phyloP scores from a whole-genome alignment of 2,329 filamentous ascomycete species.

The Ophiostoma pallidulum region DNA sequence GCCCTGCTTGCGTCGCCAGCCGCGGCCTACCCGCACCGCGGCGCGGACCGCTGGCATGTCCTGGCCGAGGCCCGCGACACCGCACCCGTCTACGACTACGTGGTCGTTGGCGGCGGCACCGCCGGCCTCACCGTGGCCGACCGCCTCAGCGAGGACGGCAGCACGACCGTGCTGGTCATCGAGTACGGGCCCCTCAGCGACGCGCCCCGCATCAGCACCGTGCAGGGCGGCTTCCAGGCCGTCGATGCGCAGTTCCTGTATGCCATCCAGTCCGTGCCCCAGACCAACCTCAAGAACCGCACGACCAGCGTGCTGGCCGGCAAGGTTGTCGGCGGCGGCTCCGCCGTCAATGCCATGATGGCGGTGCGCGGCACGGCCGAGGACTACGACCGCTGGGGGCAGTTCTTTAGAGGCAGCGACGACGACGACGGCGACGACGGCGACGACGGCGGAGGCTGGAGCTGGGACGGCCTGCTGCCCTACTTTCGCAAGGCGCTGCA shows the following conservation, averaged over 20 bases:
- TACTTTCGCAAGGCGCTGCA: constrained; percentile 26
- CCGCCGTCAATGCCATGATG: constrained; percentile 29
- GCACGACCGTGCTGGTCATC: constrained; percentile 17
- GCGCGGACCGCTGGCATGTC: constrained; percentile 1
- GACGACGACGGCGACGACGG: background rate
- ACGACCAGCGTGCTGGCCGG: constrained; percentile 18
- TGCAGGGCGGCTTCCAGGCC: constrained; percentile 15
- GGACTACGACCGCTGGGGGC: constrained; percentile 27
- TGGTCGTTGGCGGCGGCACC: constrained; percentile 19
- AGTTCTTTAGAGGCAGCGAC: constrained; percentile 19
- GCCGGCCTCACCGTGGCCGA: constrained; percentile 18
- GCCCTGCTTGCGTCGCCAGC: background rate
- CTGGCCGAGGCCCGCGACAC: background rate
- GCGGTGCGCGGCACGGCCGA: constrained; percentile 25
- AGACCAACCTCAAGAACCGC: constrained; percentile 20
- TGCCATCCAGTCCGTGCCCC: constrained; percentile 22
- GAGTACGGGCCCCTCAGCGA: constrained; percentile 18
- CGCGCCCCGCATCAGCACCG: constrained; percentile 16
- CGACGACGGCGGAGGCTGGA: constrained; percentile 14
- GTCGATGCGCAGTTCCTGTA: constrained; percentile 18
- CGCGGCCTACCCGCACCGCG: background rate
- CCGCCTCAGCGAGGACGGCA: constrained; percentile 18
- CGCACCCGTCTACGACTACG: constrained; percentile 16
- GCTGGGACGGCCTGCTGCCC: constrained; percentile 19
- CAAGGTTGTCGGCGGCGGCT: constrained; percentile 29